phyloP scores from a whole-genome alignment of 352 stramenopile genomes.

The Phytophthora kernoviae region DNA sequence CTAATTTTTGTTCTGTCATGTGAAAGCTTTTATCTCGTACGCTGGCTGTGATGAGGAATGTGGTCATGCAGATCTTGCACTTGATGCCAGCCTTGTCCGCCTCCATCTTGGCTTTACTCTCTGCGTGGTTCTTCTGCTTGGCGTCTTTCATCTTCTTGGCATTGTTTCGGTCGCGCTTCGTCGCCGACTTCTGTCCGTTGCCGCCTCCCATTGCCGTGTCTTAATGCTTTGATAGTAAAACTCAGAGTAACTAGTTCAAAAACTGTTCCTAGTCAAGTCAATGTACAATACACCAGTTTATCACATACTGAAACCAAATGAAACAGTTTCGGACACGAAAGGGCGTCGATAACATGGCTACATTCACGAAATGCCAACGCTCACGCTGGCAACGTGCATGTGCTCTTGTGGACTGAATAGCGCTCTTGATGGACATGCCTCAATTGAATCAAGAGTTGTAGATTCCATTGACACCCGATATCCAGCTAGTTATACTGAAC shows the following conservation, averaged over 20 bases:
- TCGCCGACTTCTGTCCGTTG: conserved; percentile 83
- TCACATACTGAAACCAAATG: neutral
- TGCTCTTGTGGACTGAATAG: conserved; percentile 17
- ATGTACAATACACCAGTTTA: too few species aligned
- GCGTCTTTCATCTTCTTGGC: conserved; percentile 86
- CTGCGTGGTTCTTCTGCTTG: conserved; percentile 81
- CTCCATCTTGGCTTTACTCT: conserved; percentile 84
- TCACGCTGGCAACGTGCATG: conserved; percentile 7
- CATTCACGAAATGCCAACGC: conserved; percentile 3
- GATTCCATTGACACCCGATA: neutral
- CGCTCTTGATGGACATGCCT: neutral
- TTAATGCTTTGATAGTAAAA: too few species aligned
- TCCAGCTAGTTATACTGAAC: neutral
- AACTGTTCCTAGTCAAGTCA: neutral
- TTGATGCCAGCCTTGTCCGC: conserved; percentile 78
- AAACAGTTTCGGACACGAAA: conserved; percentile 14
- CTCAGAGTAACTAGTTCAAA: neutral
- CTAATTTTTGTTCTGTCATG: too few species aligned
- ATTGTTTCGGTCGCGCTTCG: conserved; percentile 84
- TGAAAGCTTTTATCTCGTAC: conserved; percentile 47
- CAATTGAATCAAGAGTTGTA: neutral
- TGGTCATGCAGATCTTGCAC: conserved; percentile 90
- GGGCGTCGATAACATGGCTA: conserved; percentile 26
- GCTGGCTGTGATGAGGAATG: conserved; percentile 85
- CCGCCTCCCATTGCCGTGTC: conserved; percentile 64